These are phyloP conservation scores for Ganoderma resinaceum DNA, from an alignment of 1,284 basidiomycete species.

Conservation along the genomic window DNA sequence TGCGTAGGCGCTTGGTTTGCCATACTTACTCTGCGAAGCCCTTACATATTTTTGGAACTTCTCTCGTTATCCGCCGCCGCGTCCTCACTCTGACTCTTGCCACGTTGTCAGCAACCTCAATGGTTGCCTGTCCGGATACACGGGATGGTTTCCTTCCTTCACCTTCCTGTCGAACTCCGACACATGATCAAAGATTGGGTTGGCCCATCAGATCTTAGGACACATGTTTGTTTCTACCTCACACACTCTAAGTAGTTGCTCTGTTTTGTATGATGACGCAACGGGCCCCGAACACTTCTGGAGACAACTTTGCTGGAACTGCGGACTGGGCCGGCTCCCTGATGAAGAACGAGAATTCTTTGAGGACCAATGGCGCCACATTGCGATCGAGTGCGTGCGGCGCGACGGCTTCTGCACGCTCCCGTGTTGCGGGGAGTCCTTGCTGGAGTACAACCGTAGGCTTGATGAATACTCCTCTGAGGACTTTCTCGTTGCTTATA, in stretches of 20 bases:
- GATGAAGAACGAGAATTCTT: neutral
- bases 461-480: neutral
- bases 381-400: slow-evolving; percentile 10
- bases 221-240: slow-evolving; percentile 31
- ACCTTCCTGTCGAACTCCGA: slow-evolving; percentile 28
- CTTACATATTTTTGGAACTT: too few relatives aligned
- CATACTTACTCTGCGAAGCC: too few relatives aligned
- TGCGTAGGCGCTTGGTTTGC: too few relatives aligned
- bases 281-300: slow-evolving; percentile 6
- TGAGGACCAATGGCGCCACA: slow-evolving; percentile 4
- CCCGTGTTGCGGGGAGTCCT: slow-evolving; percentile 1
- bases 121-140: neutral
- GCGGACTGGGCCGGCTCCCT: neutral
- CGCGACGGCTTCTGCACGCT: slow-evolving; percentile 12
- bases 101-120: neutral
- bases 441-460: slow-evolving; percentile 21
- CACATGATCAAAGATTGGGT: slow-evolving; percentile 29
- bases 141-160: neutral
- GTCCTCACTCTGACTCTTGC: too few relatives aligned
- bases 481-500: neutral
- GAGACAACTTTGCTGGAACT: slow-evolving; percentile 7
- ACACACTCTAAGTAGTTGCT: neutral
- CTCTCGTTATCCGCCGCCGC: too few relatives aligned
- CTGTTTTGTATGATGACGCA: slow-evolving; percentile 1
- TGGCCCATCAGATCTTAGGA: slow-evolving; percentile 27